A percentile compares a stretch with the other conserved stretches of the same genome.
Evolutionary conservation across 2,329 filamentous ascomycete genomes (phyloP).

Genomic region (Pseudocercospora eumusae): DNA sequence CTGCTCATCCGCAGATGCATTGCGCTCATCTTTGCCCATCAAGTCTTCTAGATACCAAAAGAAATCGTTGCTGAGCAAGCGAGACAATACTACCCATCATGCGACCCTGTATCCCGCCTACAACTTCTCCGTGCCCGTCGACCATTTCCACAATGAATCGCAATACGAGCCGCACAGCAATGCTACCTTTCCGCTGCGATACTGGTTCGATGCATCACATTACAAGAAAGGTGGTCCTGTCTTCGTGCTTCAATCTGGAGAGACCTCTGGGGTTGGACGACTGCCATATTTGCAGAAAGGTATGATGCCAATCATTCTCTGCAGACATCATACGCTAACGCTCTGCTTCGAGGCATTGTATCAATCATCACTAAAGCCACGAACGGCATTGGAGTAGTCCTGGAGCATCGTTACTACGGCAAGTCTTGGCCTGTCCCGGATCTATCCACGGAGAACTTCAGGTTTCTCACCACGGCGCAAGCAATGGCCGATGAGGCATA

Average conservation of each 20-base stretch:
- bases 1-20: conserved; percentile 13
- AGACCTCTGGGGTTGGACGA: conserved; percentile 64
- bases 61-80: conserved; percentile 19
- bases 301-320: not conserved
- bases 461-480: conserved; percentile 82
- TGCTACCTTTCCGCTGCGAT: conserved; percentile 68
- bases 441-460: conserved; percentile 67
- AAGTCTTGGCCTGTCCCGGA: conserved; percentile 68
- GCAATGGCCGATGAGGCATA: conserved; percentile 78
- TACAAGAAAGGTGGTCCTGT: conserved; percentile 79
- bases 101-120: conserved; percentile 48
- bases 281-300: conserved; percentile 70
- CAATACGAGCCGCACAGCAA: conserved; percentile 75
- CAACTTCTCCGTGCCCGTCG: conserved; percentile 62
- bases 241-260: conserved; percentile 73
- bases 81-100: conserved; percentile 38
- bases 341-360: conserved; percentile 59
- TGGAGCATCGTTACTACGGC: conserved; percentile 89
- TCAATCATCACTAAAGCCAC: conserved; percentile 70
- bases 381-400: conserved; percentile 72
- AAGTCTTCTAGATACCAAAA: conserved; percentile 7
- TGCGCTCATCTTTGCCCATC: conserved; percentile 11
- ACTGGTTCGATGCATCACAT: conserved; percentile 78
- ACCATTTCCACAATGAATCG: conserved; percentile 81
- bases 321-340: not conserved